Evolutionary conservation across 164 flowering plant genomes (phyloP), one percentile per base, ranked within the genome.

Genomic region (Saururus chinensis): DNA sequence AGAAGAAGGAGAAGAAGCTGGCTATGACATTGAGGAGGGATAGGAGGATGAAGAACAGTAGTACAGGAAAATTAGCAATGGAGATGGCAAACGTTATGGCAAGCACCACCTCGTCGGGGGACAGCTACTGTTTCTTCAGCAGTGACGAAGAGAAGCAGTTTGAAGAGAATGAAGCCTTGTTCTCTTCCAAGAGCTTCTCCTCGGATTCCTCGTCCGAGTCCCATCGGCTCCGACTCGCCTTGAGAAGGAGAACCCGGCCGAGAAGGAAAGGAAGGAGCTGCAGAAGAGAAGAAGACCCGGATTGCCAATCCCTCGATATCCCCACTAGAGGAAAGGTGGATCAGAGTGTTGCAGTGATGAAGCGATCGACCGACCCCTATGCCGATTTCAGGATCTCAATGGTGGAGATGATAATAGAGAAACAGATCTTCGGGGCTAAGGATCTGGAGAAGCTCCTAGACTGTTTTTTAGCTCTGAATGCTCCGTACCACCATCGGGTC

Each of bases 361-460:
- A 88, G 74, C 58, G 74, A 7, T 85, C 95, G 20, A 80, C 74
- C 25, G 89, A 88, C 58, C 95, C 91, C 16, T 68, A 77, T 57
- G 70, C 69, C 4, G 95, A 88, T 72, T 88, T 88, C 72, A 78
- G 84, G 70, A 74, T 72, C 0, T 88, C 95, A 37, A 88, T 88
- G 91, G 81, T 88, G 80, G 95, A 88, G 73, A 88, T 88, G 95
- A 88, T 88, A 0, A 73, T 84, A 1, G 87, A 85, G 73, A 88
- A 80, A 61, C 81, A 84, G 71, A 84, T 88, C 42, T 81, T 84
- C 56, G 61, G 71, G 4, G 79, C 79, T 0, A 67, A 75, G 51
- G 89, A 79, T 62, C 77, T 88, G 12, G 84, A 88, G 67, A 71
- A 79, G 60, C 79, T 88, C 12, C 67, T 88, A 57, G 82, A 80